Conservation (phyloP, 1,139 yeast genomes). For the Geotrichum phurueaensis region DNA sequence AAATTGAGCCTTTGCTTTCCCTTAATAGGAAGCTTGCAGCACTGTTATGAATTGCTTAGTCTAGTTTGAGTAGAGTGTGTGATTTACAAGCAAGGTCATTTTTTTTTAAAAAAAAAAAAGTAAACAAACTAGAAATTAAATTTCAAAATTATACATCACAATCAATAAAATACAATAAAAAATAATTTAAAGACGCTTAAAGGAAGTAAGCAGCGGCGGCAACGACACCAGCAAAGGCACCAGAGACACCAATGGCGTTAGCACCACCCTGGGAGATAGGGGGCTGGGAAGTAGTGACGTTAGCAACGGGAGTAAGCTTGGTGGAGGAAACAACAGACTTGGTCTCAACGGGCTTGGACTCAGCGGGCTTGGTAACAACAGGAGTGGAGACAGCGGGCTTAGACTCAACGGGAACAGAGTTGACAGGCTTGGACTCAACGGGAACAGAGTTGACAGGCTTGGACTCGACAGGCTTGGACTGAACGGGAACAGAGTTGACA, state of each 20-base stretch:
- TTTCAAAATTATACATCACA: neutral
- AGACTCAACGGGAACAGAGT: constrained; percentile 6
- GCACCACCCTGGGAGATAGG: constrained; percentile 31
- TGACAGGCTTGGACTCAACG: constrained; percentile 22
- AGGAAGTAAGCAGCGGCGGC: constrained; percentile 38
- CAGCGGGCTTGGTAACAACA: constrained; percentile 17
- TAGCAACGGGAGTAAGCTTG: constrained; percentile 5
- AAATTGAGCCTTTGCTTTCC: too few species aligned
- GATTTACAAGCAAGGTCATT: neutral
- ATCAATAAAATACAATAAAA: neutral
- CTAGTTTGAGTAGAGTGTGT: neutral
- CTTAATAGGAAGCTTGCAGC: too few species aligned
- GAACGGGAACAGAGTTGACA: too few species aligned
- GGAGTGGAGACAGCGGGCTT: too few species aligned
- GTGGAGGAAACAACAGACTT: constrained; percentile 13
- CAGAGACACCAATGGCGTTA: constrained; percentile 31
- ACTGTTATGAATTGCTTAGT: neutral
- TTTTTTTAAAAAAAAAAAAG: neutral
- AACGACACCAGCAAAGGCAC: constrained; percentile 37
- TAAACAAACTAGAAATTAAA: constrained; percentile 2
- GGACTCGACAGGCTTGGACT: constrained; percentile 14
- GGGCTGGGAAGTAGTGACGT: constrained; percentile 17
- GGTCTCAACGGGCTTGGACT: constrained; percentile 14
- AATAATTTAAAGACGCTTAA: constrained; percentile 24
- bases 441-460: constrained; percentile 20